These are phyloP conservation scores for Beauveria rudraprayagi DNA, from an alignment of 2,329 filamentous ascomycete species.

Conservation along the genomic window DNA sequence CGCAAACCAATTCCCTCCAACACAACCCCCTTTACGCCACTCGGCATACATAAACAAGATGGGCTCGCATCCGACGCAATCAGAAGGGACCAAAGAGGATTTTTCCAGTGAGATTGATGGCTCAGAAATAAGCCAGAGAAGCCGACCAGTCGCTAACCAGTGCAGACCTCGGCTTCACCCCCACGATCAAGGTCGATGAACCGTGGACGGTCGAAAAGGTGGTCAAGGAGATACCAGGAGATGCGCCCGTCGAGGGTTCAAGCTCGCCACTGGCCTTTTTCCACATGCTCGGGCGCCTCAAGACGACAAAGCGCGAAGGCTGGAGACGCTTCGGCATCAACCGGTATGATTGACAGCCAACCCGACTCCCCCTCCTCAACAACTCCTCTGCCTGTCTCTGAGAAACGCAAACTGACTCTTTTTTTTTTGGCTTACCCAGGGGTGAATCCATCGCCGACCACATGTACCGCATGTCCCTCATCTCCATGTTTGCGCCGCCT, in stretches of 20 bases:
- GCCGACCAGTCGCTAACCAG: background rate
- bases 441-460: slow-evolving; percentile 95
- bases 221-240: slow-evolving; percentile 52
- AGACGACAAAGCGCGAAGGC: slow-evolving; percentile 93
- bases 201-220: slow-evolving; percentile 54
- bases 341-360: slow-evolving; percentile 28
- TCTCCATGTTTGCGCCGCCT: slow-evolving; percentile 84
- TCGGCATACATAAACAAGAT: slow-evolving; percentile 14
- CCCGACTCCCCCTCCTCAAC: too few relatives aligned
- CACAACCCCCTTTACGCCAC: background rate
- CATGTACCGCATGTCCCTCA: slow-evolving; percentile 99
- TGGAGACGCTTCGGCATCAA: slow-evolving; percentile 83
- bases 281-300: slow-evolving; percentile 85
- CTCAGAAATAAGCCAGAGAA: background rate
- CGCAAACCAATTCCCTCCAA: background rate
- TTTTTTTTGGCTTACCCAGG: slow-evolving; percentile 24
- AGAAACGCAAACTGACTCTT: background rate
- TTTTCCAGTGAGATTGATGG: slow-evolving; percentile 19
- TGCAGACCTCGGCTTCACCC: slow-evolving; percentile 27
- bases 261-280: slow-evolving; percentile 83
- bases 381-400: background rate
- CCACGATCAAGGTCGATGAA: slow-evolving; percentile 32
- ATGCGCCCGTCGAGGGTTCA: slow-evolving; percentile 48
- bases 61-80: slow-evolving; percentile 22
- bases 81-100: slow-evolving; percentile 15